Evolutionary conservation across 1,139 yeast genomes (phyloP), one percentile per base, ranked within the genome.

Genomic region (Geotrichum candidum): DNA sequence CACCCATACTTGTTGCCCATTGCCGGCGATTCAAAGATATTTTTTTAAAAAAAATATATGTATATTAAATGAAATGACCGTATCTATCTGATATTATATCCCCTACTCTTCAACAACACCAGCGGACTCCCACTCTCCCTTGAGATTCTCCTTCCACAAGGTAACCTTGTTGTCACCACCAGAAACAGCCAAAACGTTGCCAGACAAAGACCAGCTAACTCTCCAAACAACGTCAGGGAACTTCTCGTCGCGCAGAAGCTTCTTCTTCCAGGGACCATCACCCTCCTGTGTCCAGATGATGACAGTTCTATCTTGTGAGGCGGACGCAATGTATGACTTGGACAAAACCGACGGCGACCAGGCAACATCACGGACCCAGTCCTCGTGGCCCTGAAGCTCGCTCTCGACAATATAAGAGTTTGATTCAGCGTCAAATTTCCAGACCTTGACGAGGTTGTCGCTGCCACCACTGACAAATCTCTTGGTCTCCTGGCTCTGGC

Each of bases 181-280:
- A 61, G 95, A 86, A 54, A 94, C 90, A 3, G 99, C 99, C 71
- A 94, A 83, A 54, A 95, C 87, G 74, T 94, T 94, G 60, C 99
- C 99, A 54, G 96, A 87, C 69, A 91, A 82, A 25, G 97, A 90
- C 99, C 99, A 94, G 68, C 96, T 88, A 62, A 96, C 96, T 75
- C 98, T 87, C 99, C 99, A 95, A 69, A 96, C 90, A 46, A 92
- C 97, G 72, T 94, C 99, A 22, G 97, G 95, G 81, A 94, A 94
- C 72, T 85, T 87, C 58, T 90, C 96, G 46, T 83, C 82, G 59
- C 87, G 84, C 72, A 95, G 81, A 55, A 82, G 78, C 65, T 70
- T 70, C 74, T 88, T 88, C 74, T 86, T 86, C 99, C 99, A 95
- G 64, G 80, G 80, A 2, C 86, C 88, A 63, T 77, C 78, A 61